Percentiles rank a stretch among this genome's conserved stretches.
Evolutionary conservation across 495 filamentous ascomycete genomes (phyloP).

Genomic region (Xylaria venustula): DNA sequence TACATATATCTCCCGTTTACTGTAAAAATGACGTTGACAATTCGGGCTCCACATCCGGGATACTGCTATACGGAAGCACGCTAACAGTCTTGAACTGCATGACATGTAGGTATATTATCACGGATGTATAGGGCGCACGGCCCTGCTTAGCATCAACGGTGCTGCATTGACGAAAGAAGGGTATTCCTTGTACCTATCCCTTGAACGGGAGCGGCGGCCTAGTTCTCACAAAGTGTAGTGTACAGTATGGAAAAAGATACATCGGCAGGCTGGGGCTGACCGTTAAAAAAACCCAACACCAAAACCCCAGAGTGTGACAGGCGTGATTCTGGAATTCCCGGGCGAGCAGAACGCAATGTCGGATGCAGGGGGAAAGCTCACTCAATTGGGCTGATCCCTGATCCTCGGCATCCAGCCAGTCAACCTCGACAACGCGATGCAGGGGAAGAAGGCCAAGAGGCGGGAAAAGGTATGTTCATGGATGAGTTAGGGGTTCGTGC

Average conservation of each 20-base stretch:
- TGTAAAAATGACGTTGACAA: too few species aligned
- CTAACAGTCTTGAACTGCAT: constrained; percentile 9
- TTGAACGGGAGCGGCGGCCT: not conserved
- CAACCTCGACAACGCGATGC: constrained; percentile 2
- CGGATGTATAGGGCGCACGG: not conserved
- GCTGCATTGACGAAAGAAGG: not conserved
- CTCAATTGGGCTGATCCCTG: constrained; percentile 11
- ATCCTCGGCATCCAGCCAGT: constrained; percentile 2
- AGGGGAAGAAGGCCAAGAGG: not conserved
- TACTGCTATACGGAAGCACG: not conserved
- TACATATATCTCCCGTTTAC: too few species aligned
- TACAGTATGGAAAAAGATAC: not conserved
- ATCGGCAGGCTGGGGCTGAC: constrained; percentile 2
- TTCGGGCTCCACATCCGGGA: too few species aligned
- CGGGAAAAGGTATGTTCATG: not conserved
- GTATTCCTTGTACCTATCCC: too few species aligned
- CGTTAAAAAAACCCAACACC: not conserved
- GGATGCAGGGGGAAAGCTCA: constrained; percentile 3
- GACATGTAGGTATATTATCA: too few species aligned
- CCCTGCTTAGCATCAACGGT: not conserved
- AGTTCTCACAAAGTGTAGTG: not conserved
- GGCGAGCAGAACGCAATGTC: constrained; percentile 6
- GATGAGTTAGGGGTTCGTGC: not conserved
- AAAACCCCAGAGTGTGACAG: not conserved
- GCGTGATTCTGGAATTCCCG: not conserved